phyloP scores from a whole-genome alignment of 2,329 filamentous ascomycete genomes.

The Claviceps digitariae region DNA sequence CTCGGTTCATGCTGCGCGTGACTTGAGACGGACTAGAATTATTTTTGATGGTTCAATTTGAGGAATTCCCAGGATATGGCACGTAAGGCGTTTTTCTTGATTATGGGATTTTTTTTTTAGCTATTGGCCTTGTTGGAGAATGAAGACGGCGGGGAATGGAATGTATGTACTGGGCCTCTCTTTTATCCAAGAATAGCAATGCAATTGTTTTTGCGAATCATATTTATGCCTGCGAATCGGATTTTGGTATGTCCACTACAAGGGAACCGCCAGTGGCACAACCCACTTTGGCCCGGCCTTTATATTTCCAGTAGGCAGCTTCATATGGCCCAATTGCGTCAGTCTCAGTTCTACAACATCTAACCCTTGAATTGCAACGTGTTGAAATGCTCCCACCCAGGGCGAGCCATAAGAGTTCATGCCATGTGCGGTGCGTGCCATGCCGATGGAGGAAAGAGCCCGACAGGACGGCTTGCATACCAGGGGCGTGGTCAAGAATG shows the following conservation, averaged over 20 bases:
- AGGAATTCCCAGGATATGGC: slow-evolving; percentile 5
- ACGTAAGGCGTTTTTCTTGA: slow-evolving; percentile 5
- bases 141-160: not conserved
- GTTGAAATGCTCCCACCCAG: too few species aligned
- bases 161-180: not conserved
- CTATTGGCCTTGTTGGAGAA: not conserved
- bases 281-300: slow-evolving; percentile 1
- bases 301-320: not conserved
- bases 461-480: not conserved
- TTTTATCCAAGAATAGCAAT: slow-evolving; percentile 1
- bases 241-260: not conserved
- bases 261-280: slow-evolving; percentile 5
- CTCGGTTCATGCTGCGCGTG: too few species aligned
- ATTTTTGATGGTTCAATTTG: not conserved
- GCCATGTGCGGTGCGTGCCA: too few species aligned
- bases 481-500: not conserved
- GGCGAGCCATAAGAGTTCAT: too few species aligned
- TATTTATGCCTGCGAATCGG: too few species aligned
- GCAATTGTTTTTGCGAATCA: not conserved
- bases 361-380: too few species aligned
- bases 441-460: too few species aligned
- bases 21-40: not conserved
- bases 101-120: not conserved
- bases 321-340: not conserved
- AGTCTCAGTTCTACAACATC: too few species aligned